phyloP scores from a whole-genome alignment of 306 rosid species.

The Inga leiocalycina region DNA sequence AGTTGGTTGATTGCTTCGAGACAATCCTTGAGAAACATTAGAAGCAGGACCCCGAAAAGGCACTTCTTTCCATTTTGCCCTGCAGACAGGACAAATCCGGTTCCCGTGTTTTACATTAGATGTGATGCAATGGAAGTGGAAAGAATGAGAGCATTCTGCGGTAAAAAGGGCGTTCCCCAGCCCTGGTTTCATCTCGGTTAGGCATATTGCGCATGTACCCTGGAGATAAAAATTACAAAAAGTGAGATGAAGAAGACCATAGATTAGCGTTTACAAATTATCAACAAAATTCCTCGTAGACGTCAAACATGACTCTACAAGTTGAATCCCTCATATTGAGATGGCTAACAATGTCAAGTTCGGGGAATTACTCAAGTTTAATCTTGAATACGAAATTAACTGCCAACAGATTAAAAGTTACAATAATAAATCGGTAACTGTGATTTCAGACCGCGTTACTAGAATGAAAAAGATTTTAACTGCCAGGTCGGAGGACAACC shows the following conservation, averaged over 20 bases:
- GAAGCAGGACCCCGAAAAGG: slow-evolving; percentile 71
- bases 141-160: slow-evolving; percentile 95
- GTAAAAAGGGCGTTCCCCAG: slow-evolving; percentile 92
- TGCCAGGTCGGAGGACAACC: background rate
- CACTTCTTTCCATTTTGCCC: slow-evolving; percentile 94
- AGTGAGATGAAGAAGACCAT: slow-evolving; percentile 27
- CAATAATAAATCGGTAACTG: background rate
- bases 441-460: background rate
- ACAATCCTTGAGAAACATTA: slow-evolving; percentile 43
- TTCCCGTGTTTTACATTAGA: slow-evolving; percentile 92
- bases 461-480: background rate
- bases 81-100: slow-evolving; percentile 85
- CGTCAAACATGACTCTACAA: background rate
- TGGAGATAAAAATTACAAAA: slow-evolving; percentile 41
- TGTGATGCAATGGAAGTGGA: slow-evolving; percentile 93
- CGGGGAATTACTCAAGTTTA: background rate
- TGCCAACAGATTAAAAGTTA: background rate
- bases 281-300: slow-evolving; percentile 6
- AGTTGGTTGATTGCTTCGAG: slow-evolving; percentile 49
- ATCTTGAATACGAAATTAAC: background rate
- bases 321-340: slow-evolving; percentile 13
- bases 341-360: slow-evolving; percentile 4
- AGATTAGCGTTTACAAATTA: background rate
- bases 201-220: slow-evolving; percentile 90
- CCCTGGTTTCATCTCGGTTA: slow-evolving; percentile 74